A percentile compares a stretch with the other conserved stretches of the same genome.
These are phyloP conservation scores for Nymphaea colorata DNA, from an alignment of 164 flowering plant species.

Conservation along the genomic window DNA sequence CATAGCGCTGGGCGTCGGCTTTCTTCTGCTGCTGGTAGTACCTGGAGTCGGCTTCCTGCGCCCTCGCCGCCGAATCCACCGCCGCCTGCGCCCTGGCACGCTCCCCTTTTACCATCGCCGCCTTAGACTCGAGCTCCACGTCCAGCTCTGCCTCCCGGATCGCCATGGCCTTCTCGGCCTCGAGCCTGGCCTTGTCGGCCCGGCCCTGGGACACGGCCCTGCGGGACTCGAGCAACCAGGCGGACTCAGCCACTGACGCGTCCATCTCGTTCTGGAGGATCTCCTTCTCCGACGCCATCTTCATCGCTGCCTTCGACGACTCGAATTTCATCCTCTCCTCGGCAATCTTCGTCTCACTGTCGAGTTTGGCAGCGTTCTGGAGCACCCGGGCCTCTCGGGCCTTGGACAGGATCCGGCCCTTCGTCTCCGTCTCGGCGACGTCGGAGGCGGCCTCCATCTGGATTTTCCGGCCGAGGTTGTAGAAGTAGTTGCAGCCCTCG, in stretches of 20 bases:
- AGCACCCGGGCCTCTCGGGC: background rate
- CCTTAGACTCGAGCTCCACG: constrained; percentile 28
- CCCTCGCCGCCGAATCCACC: constrained; percentile 30
- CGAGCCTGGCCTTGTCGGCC: constrained; percentile 20
- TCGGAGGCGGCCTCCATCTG: constrained; percentile 4
- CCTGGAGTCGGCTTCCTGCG: constrained; percentile 27
- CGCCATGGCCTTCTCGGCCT: constrained; percentile 27
- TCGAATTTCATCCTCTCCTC: constrained; percentile 2
- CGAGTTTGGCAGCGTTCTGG: constrained; percentile 3
- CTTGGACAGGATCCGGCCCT: constrained; percentile 4
- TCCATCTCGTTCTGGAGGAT: constrained; percentile 1
- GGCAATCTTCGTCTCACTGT: constrained; percentile 3
- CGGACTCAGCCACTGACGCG: constrained; percentile 1
- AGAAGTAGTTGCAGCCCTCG: constrained; percentile 3
- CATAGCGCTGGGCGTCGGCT: constrained; percentile 2
- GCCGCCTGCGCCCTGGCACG: constrained; percentile 36
- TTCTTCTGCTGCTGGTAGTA: constrained; percentile 15
- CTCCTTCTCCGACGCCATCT: constrained; percentile 3
- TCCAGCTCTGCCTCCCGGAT: constrained; percentile 35
- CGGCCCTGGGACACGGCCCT: background rate
- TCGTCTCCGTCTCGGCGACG: constrained; percentile 5
- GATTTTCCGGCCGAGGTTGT: constrained; percentile 1
- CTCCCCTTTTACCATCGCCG: constrained; percentile 22
- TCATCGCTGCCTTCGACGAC: constrained; percentile 2
- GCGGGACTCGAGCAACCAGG: background rate